A percentile compares a stretch with the other conserved stretches of the same genome.
Conservation (phyloP, 2,329 filamentous ascomycete genomes). For the Fusarium nurragi region DNA sequence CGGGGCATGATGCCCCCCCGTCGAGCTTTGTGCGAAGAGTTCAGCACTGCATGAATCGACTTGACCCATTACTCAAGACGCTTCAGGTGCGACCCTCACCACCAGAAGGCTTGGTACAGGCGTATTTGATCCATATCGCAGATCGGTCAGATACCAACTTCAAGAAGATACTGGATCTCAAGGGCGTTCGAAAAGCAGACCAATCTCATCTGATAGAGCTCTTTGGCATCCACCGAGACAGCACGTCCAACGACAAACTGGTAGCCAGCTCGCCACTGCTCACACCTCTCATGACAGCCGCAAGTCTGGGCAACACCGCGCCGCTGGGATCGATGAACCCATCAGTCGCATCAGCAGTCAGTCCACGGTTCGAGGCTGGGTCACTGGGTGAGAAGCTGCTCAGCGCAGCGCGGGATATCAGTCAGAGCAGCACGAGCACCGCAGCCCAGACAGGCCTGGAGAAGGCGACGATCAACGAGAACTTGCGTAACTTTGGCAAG, state of each 20-base stretch:
- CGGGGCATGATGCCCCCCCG: constrained; percentile 54
- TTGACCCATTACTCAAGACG: constrained; percentile 94
- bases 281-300: constrained; percentile 67
- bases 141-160: constrained; percentile 96
- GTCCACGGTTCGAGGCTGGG: constrained; percentile 78
- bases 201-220: constrained; percentile 86
- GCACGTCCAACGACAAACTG: constrained; percentile 75
- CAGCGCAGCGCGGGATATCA: constrained; percentile 87
- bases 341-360: constrained; percentile 53
- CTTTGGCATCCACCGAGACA: constrained; percentile 82
- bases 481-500: constrained; percentile 93
- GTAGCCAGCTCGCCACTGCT: constrained; percentile 76
- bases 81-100: constrained; percentile 92
- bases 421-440: constrained; percentile 58
- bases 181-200: constrained; percentile 87
- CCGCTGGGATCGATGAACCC: constrained; percentile 54
- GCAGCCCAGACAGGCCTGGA: constrained; percentile 57
- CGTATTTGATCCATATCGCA: constrained; percentile 95
- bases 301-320: constrained; percentile 52
- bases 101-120: constrained; percentile 93
- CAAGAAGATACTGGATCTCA: constrained; percentile 93
- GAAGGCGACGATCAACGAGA: constrained; percentile 85
- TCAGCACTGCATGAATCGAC: constrained; percentile 81
- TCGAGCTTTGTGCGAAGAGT: constrained; percentile 85
- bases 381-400: constrained; percentile 88